Base-by-base conservation (phyloP, 2,329 filamentous ascomycete genomes). In the Cytospora piceicola region DNA sequence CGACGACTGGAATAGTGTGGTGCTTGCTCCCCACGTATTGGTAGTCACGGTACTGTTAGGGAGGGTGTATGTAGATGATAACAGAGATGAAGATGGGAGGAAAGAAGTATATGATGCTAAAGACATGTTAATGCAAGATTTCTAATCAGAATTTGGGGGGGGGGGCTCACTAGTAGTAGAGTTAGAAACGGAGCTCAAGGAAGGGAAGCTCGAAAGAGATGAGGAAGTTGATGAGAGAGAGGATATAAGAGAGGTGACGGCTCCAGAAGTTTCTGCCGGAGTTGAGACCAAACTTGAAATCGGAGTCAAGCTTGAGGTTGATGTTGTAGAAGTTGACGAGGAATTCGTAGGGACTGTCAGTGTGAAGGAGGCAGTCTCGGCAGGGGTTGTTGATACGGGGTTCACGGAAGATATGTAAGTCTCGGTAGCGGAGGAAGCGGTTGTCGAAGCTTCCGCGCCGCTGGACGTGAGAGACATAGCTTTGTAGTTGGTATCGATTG, bases 401-500 rank as follows among this genome's bases (percentile, higher is more conserved):
- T 54, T 54, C 46, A 56, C 61, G n/a, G 65, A 64, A 9, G 63
- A 62, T 46, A 59, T 39, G 58, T 51, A 22, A 34, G 63, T 61
- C 46, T 49, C 55, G 56, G 42, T 63, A 14, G 69, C 30, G 58
- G 55, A 20, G 66, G 63, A 60, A 34, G 36, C 52, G 42, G 42
- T 64, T 12, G 69, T 65, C 36, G 58, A 55, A 59, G 66, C 39
- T 46, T 55, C 56, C 30, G 58, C 36, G 17, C 27, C 52, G 32
- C 36, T 54, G 24, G 63, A 57, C 5, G 66, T 66, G 14, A 54
- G 51, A 39, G 59, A 61, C 46, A 61, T 51, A 52, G 29, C 57
- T 54, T 63, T 63, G 57, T 61, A 72, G 69, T 73, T 74, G 65
- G 73, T 58, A 17, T 65, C 72, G 68, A 77, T 70, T 64, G 79